Evolutionary conservation across 1,284 basidiomycete species (phyloP).

Genomic region (Psilocybe mexicana): DNA sequence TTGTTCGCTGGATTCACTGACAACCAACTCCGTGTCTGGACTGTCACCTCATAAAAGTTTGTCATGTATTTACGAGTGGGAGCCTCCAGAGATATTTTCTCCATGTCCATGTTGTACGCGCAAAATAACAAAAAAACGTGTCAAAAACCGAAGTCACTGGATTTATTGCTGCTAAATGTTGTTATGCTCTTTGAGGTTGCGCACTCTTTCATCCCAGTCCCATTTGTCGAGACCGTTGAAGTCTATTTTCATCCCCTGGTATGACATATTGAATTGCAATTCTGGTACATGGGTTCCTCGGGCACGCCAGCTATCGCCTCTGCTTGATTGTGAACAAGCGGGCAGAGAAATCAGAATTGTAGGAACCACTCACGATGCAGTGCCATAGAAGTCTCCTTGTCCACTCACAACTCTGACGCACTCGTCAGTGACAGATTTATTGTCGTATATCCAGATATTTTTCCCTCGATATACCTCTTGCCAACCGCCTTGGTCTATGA

Average conservation of each 20-base stretch:
- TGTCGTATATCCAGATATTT: conserved; percentile 74
- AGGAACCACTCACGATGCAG: conserved; percentile 59
- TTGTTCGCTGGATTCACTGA: conserved; percentile 96
- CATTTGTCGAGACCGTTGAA: conserved; percentile 76
- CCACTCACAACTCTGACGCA: conserved; percentile 64
- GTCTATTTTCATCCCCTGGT: conserved; percentile 66
- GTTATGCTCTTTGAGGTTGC: conserved; percentile 56
- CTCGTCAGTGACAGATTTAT: conserved; percentile 61
- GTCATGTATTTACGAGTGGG: conserved; percentile 26
- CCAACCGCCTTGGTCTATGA: conserved; percentile 64
- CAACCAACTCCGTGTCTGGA: conserved; percentile 91
- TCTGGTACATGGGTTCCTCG: conserved; percentile 68
- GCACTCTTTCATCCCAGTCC: conserved; percentile 60
- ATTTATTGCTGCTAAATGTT: conserved; percentile 8
- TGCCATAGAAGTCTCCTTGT: conserved; percentile 64
- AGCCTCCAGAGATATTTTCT: conserved; percentile 18
- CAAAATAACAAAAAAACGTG: conserved; percentile 41
- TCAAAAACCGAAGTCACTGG: conserved; percentile 22
- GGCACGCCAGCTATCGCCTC: conserved; percentile 79
- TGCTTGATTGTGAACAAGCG: conserved; percentile 27
- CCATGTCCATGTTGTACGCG: conserved; percentile 27
- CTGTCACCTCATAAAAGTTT: conserved; percentile 69
- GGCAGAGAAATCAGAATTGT: background rate
- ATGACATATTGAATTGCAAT: conserved; percentile 66
- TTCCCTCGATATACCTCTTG: conserved; percentile 75